A percentile compares a stretch with the other conserved stretches of the same genome.
Evolutionary conservation across 345 rosid species (phyloP).

Genomic region (Geranium rotundifolium): DNA sequence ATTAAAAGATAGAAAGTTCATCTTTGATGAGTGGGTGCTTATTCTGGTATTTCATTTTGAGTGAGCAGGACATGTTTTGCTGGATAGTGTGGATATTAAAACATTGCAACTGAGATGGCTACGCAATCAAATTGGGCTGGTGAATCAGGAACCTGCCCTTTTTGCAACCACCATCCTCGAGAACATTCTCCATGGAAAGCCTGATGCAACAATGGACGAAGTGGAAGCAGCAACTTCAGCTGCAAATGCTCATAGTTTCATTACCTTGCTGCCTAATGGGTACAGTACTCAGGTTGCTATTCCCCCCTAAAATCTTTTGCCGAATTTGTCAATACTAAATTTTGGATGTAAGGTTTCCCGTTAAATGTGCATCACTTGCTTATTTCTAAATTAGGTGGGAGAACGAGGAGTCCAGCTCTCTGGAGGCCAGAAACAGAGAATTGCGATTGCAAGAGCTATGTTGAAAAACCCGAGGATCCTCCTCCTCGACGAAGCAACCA

Average conservation of each 20-base stretch:
- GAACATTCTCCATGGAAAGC: slow-evolving; percentile 85
- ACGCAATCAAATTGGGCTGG: slow-evolving; percentile 88
- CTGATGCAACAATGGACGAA: slow-evolving; percentile 80
- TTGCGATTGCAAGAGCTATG: slow-evolving; percentile 98
- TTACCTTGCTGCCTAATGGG: slow-evolving; percentile 88
- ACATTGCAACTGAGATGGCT: slow-evolving; percentile 79
- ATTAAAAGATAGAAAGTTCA: slow-evolving; percentile 4
- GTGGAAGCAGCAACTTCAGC: slow-evolving; percentile 91
- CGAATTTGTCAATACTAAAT: too few species aligned
- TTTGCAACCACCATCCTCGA: slow-evolving; percentile 91
- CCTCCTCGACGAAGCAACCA: slow-evolving; percentile 96
- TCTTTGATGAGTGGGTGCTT: slow-evolving; percentile 5
- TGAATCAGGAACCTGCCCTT: slow-evolving; percentile 97
- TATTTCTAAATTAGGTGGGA: slow-evolving; percentile 48
- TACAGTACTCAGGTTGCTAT: slow-evolving; percentile 74
- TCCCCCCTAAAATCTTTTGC: background rate
- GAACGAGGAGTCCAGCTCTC: slow-evolving; percentile 96
- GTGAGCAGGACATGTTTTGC: slow-evolving; percentile 70
- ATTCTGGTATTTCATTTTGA: slow-evolving; percentile 9
- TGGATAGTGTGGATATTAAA: slow-evolving; percentile 85
- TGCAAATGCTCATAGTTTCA: slow-evolving; percentile 92
- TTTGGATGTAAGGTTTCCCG: too few species aligned
- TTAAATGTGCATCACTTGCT: too few species aligned
- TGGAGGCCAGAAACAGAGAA: slow-evolving; percentile 98
- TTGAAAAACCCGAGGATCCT: slow-evolving; percentile 88